Evolutionary conservation across 2,329 filamentous ascomycete genomes (phyloP).

Genomic region (Paecilomyces fulvus): DNA sequence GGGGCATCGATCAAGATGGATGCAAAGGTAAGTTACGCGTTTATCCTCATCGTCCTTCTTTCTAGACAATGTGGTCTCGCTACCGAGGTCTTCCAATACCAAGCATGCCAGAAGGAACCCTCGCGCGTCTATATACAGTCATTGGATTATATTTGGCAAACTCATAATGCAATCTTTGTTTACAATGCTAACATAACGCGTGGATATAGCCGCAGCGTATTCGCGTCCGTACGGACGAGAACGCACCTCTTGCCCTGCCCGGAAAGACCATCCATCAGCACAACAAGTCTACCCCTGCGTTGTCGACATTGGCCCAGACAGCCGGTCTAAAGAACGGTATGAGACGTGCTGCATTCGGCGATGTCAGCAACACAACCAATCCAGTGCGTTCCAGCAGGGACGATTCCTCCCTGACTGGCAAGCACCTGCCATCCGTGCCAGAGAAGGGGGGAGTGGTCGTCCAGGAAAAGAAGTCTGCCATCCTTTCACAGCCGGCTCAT

Average conservation of each 20-base stretch:
- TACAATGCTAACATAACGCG: not conserved
- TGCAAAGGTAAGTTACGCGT: conserved; percentile 12
- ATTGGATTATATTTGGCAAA: not conserved
- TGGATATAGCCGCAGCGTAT: conserved; percentile 58
- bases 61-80: not conserved
- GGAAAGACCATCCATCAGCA: conserved; percentile 62
- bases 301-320: conserved; percentile 46
- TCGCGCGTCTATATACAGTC: conserved; percentile 3
- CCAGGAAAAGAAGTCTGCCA: conserved; percentile 36
- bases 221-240: conserved; percentile 62
- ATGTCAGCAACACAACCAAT: conserved; percentile 63
- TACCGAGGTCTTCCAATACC: not conserved
- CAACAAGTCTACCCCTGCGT: conserved; percentile 67
- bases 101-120: not conserved
- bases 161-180: not conserved
- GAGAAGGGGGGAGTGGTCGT: conserved; percentile 20
- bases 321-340: conserved; percentile 54
- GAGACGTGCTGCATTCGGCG: conserved; percentile 73
- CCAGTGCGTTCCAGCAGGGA: conserved; percentile 41
- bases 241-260: conserved; percentile 44
- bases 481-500: conserved; percentile 53
- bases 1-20: conserved; percentile 10
- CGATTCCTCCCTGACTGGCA: conserved; percentile 45
- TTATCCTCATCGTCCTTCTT: not conserved
- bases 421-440: conserved; percentile 29